phyloP scores from a whole-genome alignment of 1,284 basidiomycete genomes.

The Erythrobasidium hasegawianum region DNA sequence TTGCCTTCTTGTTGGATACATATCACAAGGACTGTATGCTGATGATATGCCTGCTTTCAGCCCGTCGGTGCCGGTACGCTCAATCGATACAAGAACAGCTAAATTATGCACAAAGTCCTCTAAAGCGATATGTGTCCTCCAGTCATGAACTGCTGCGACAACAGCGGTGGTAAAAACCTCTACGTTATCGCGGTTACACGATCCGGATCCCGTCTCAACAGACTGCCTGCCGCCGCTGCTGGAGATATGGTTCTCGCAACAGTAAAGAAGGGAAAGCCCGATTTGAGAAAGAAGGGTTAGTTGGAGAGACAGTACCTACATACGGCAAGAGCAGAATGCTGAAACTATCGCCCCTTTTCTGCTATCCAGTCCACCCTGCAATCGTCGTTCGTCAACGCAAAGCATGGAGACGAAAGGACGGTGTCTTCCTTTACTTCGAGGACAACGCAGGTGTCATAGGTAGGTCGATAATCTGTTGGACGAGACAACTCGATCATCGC shows the following conservation, averaged over 20 bases:
- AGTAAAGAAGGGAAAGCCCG: slow-evolving; percentile 99
- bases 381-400: slow-evolving; percentile 98
- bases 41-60: slow-evolving; percentile 54
- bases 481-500: too few species aligned
- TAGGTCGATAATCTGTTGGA: neutral
- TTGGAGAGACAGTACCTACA: slow-evolving; percentile 38
- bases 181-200: slow-evolving; percentile 87
- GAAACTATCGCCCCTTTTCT: slow-evolving; percentile 12
- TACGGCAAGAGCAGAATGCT: neutral
- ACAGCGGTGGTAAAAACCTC: slow-evolving; percentile 96
- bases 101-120: neutral
- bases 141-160: slow-evolving; percentile 99
- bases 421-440: slow-evolving; percentile 99
- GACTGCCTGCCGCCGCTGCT: slow-evolving; percentile 95
- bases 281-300: slow-evolving; percentile 98
- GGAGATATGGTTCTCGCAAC: slow-evolving; percentile 94
- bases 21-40: neutral
- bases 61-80: slow-evolving; percentile 73
- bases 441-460: slow-evolving; percentile 96
- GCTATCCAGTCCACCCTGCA: slow-evolving; percentile 79
- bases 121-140: too few species aligned
- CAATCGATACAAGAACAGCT: neutral
- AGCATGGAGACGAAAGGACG: slow-evolving; percentile 95
- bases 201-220: slow-evolving; percentile 92
- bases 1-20: neutral